Base-by-base conservation (phyloP, 345 rosid genomes). In the Gossypioides kirkii region DNA sequence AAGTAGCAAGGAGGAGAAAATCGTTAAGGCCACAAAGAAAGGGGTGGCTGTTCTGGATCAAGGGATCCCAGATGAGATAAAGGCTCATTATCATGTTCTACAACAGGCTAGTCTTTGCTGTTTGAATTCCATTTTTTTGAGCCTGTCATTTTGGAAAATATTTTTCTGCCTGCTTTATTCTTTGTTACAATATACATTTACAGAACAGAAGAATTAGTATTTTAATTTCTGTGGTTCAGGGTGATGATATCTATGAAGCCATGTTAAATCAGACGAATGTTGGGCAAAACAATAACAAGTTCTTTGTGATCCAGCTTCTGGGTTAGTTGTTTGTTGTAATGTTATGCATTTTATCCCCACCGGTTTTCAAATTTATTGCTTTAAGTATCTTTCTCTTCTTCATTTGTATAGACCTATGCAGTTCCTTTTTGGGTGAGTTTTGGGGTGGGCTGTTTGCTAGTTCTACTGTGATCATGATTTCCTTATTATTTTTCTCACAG, bases 241-340 rank as follows among this genome's bases (percentile, higher is more conserved):
- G 85, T 74, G 86, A 84, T 80, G 90, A 85, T 76, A 69, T 90
- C 52, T 94, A 89, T 77, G 97, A 91, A 84, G 96, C 94, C 36
- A 87, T 87, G 85, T 80, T 91, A 76, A 94, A 91, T 76, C 97
- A 94, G 80, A 90, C 97, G 60, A 87, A 91, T 80, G 82, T 89
- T 59, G 87, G 86, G 71, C 77, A 78, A 52, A 91, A 91, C 77
- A 94, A 91, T 68, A 90, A 94, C 88, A 94, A 91, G 79, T 90
- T 90, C 86, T 90, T 82, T 76, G 87, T 84, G 71, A 85, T 91
- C 43, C 98, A 91, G 81, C 90, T 90, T 62, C 85, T 94, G 61
- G 97, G 98, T 90, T 16, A 72, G 79, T 73, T 79, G 61, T 78
- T 38, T 62, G 49, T 18, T 42, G 47, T 73, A 50, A 46, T 61